These are phyloP conservation scores for Crithidia bombi DNA, from an alignment of 208 protist genomes.

Conservation along the genomic window DNA sequence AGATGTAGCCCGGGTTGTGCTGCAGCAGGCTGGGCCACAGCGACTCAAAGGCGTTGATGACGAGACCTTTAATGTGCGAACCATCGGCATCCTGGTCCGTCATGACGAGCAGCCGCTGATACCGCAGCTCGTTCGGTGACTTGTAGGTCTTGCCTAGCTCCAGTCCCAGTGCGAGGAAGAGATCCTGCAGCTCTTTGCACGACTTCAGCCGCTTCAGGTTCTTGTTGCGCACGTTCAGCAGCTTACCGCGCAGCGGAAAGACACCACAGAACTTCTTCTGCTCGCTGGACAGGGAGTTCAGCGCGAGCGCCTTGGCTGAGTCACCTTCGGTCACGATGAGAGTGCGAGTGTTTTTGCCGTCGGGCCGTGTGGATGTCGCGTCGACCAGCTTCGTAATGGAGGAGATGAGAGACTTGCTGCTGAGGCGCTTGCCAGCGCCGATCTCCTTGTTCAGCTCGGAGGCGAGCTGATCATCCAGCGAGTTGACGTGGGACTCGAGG, in stretches of 20 bases:
- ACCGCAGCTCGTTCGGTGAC: conserved; percentile 93
- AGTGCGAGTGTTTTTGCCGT: conserved; percentile 91
- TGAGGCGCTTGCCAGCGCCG: conserved; percentile 66
- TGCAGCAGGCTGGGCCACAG: conserved; percentile 98
- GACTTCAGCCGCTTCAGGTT: conserved; percentile 90
- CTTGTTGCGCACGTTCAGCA: conserved; percentile 98
- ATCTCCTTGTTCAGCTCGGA: conserved; percentile 88
- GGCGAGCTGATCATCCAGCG: conserved; percentile 65
- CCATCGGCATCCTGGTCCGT: conserved; percentile 99
- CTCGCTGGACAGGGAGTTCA: conserved; percentile 96
- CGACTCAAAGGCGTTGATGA: conserved; percentile 99
- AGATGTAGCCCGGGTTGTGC: conserved; percentile 86
- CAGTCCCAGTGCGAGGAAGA: conserved; percentile 86
- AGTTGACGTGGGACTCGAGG: conserved; percentile 78
- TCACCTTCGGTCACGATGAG: conserved; percentile 99
- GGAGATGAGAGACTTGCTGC: conserved; percentile 77
- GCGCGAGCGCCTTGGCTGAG: conserved; percentile 97
- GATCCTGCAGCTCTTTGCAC: conserved; percentile 93
- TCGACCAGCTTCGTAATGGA: conserved; percentile 98
- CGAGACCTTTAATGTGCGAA: conserved; percentile 99
- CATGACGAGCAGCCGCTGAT: conserved; percentile 99
- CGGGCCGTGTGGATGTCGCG: conserved; percentile 79
- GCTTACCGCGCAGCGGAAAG: conserved; percentile 98
- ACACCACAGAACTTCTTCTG: conserved; percentile 97
- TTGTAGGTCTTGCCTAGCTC: conserved; percentile 83